Evolutionary conservation across 2,329 filamentous ascomycete genomes (phyloP), one percentile per base, ranked within the genome.

Genomic region (Trichoderma aggressivum): DNA sequence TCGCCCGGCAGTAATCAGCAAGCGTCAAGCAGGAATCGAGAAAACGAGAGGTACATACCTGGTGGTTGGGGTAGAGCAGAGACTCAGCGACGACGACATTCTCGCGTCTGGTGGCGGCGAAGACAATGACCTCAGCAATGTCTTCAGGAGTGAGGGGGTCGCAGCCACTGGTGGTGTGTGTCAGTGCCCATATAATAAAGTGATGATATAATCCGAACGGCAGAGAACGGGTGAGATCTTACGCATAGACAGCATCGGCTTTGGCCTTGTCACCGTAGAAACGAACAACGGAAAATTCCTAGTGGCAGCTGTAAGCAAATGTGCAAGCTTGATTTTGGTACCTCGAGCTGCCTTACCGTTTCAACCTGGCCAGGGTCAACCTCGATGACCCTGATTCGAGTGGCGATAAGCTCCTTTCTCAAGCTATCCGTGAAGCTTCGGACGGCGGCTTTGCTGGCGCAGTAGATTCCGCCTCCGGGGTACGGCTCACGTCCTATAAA

Each of bases 321-420:
- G 11, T 24, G 0, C 36, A 32, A n/a, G 18, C 11, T 24, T 10
- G 18, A 67, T 34, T 36, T 34, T 55, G 14, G n/a, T 26, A 14
- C 24, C 11, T 39, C 18, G 7, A 5, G 76, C 85, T 73, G 81
- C 1, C 56, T n/a, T 69, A 91, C 89, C 58, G 94, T 97, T 86
- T 97, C 94, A 60, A 97, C 94, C 83, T 97, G 94, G 30, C 94
- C 94, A 0, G 94, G 94, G 77, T 97, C 94, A 77, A 98, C 87
- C 81, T 94, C 92, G 73, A 97, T 97, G 73, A 97, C 86, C 70
- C 94, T 86, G 73, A 97, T 93, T 70, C 92, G 86, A 21, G 91
- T 93, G 7, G 91, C 86, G 75, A 98, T 91, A 72, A 97, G 86
- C 83, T 98, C 94, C 80, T 90, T 93, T 75, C 94, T 87, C 79